Percentiles rank a stretch among this genome's conserved stretches.
Conservation (phyloP, 805 yeast genomes). For the Scheffersomyces coipomensis region DNA sequence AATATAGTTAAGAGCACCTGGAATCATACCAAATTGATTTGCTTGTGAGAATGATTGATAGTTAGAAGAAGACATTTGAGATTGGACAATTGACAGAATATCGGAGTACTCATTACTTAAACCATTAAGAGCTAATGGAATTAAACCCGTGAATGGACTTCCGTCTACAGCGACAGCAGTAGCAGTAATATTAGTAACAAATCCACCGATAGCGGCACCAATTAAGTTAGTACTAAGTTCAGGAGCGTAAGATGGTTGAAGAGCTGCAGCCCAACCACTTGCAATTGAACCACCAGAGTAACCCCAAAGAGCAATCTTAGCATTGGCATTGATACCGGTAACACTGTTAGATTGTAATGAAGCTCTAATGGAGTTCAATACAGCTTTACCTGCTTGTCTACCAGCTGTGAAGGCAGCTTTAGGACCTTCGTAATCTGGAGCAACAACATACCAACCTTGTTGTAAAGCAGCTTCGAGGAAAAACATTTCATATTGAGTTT, state of each 20-base stretch:
- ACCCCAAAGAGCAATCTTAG: conserved; percentile 29
- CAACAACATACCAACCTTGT: conserved; percentile 32
- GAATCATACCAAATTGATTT: conserved; percentile 5
- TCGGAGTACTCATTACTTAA: conserved; percentile 29
- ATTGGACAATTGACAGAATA: conserved; percentile 4
- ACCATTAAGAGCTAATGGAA: conserved; percentile 28
- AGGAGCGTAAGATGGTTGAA: conserved; percentile 36
- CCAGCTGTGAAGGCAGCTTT: conserved; percentile 31
- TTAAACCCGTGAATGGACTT: conserved; percentile 26
- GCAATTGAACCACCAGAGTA: conserved; percentile 41
- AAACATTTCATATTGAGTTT: conserved; percentile 15
- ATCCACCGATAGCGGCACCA: conserved; percentile 38
- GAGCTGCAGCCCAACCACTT: conserved; percentile 35
- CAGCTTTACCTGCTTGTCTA: conserved; percentile 26
- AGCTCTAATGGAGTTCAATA: conserved; percentile 30
- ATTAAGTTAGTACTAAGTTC: conserved; percentile 20
- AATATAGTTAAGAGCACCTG: conserved; percentile 5
- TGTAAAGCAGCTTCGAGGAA: conserved; percentile 16
- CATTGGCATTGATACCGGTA: conserved; percentile 18
- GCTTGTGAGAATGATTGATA: conserved; percentile 4
- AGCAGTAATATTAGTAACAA: conserved; percentile 32
- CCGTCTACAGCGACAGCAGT: conserved; percentile 23
- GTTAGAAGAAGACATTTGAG: not conserved
- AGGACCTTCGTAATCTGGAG: conserved; percentile 36
- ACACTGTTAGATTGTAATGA: conserved; percentile 12